A percentile compares a stretch with the other conserved stretches of the same genome.
phyloP scores from a whole-genome alignment of 2,329 filamentous ascomycete genomes.

The Ophiocordyceps polyrhachis-furcata region DNA sequence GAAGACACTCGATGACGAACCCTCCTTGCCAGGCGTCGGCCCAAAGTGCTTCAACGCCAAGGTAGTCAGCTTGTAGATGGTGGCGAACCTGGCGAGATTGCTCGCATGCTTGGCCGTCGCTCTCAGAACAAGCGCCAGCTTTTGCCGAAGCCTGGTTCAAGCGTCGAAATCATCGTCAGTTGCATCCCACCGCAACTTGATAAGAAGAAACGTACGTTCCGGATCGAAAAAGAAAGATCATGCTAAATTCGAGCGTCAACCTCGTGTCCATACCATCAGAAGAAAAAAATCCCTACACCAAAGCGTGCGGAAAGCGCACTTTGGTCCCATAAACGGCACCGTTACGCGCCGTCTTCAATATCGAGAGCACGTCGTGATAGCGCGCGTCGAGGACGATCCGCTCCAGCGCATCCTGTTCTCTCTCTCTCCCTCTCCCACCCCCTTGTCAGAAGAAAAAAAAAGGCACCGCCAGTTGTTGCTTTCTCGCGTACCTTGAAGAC shows the following conservation, averaged over 20 bases:
- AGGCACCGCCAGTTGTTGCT: too few relatives aligned
- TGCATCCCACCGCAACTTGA: background rate
- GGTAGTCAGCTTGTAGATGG: conserved; percentile 76
- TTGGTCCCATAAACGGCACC: conserved; percentile 93
- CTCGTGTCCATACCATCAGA: background rate
- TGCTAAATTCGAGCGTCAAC: conserved; percentile 27
- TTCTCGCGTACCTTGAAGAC: conserved; percentile 7
- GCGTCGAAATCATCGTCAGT: conserved; percentile 4
- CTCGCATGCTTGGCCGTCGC: conserved; percentile 80
- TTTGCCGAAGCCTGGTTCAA: conserved; percentile 44
- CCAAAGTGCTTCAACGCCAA: conserved; percentile 49
- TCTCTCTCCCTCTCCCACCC: background rate
- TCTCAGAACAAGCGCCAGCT: conserved; percentile 57
- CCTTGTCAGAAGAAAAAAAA: too few relatives aligned
- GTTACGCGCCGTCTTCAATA: conserved; percentile 90
- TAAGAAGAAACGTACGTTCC: conserved; percentile 40
- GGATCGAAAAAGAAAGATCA: conserved; percentile 92
- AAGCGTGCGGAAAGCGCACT: conserved; percentile 92
- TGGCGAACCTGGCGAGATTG: conserved; percentile 81
- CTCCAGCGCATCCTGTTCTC: conserved; percentile 48
- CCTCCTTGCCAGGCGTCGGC: conserved; percentile 39
- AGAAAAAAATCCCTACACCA: conserved; percentile 39
- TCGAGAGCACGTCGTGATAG: conserved; percentile 66
- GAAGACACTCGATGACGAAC: conserved; percentile 5
- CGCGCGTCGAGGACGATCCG: conserved; percentile 62